These are phyloP conservation scores for Cutaneotrichosporon sp. DNA, from an alignment of 1,284 basidiomycete genomes.

Conservation along the genomic window DNA sequence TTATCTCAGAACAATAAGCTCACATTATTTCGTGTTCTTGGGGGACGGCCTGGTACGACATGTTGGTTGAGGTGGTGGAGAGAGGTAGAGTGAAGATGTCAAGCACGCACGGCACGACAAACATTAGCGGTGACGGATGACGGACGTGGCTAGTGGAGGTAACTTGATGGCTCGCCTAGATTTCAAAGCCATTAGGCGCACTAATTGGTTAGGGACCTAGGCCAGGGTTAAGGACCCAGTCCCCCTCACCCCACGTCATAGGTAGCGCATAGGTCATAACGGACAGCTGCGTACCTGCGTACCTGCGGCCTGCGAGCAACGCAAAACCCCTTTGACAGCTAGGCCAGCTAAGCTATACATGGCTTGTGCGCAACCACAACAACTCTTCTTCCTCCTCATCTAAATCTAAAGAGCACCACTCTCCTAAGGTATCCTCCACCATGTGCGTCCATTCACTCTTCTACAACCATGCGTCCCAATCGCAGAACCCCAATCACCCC, in stretches of 20 bases:
- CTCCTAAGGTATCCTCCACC: background rate
- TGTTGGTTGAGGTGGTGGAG: constrained; percentile 15
- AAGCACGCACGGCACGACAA: background rate
- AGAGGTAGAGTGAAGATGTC: background rate
- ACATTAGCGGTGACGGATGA: background rate
- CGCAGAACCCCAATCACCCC: background rate
- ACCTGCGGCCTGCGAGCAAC: background rate
- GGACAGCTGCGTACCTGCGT: too few species aligned
- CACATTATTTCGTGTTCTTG: constrained; percentile 40
- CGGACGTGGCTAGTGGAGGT: constrained; percentile 1
- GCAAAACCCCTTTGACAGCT: background rate
- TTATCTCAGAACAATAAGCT: constrained; percentile 12
- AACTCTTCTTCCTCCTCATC: background rate
- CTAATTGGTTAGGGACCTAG: background rate
- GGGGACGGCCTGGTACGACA: constrained; percentile 36
- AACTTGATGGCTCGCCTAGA: background rate
- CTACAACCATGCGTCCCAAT: background rate
- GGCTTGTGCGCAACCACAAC: constrained; percentile 3
- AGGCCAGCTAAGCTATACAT: background rate
- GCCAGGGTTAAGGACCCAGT: too few species aligned
- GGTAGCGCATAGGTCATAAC: background rate
- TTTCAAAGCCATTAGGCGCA: background rate
- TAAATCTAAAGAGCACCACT: background rate
- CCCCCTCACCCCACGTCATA: background rate
- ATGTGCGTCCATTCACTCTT: background rate